Percentiles rank a stretch among this genome's conserved stretches.
Conservation (phyloP, 495 filamentous ascomycete species). For the Hypoxylon subgilvum region DNA sequence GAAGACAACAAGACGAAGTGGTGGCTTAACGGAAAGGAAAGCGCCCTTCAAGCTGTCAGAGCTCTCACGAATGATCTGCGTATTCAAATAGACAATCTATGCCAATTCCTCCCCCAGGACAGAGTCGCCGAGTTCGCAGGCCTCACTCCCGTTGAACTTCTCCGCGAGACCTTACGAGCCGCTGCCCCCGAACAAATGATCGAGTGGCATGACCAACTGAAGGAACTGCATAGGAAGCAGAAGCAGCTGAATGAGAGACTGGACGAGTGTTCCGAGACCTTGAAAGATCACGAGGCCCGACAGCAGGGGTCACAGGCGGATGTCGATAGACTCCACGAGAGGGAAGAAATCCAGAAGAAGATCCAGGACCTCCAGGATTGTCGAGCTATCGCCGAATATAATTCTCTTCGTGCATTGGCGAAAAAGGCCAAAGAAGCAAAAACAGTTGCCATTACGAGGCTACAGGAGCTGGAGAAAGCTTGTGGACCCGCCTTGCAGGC, state of each 20-base stretch:
- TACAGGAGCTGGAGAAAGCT: slow-evolving; percentile 63
- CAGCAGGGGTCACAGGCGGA: slow-evolving; percentile 81
- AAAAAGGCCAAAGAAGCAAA: slow-evolving; percentile 54
- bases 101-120: slow-evolving; percentile 97
- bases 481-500: slow-evolving; percentile 71
- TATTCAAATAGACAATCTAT: slow-evolving; percentile 97
- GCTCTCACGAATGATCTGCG: slow-evolving; percentile 69
- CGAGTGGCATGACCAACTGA: slow-evolving; percentile 76
- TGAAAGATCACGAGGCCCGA: slow-evolving; percentile 70
- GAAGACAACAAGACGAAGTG: slow-evolving; percentile 82
- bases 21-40: slow-evolving; percentile 68
- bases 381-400: slow-evolving; percentile 70
- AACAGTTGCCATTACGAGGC: slow-evolving; percentile 54
- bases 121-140: slow-evolving; percentile 93
- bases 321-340: slow-evolving; percentile 80
- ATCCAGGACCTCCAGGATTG: slow-evolving; percentile 70
- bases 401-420: slow-evolving; percentile 47
- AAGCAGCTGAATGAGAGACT: slow-evolving; percentile 67
- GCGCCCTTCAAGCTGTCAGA: slow-evolving; percentile 64
- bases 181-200: slow-evolving; percentile 82
- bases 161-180: slow-evolving; percentile 83
- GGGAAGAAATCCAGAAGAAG: slow-evolving; percentile 67
- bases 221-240: slow-evolving; percentile 70
- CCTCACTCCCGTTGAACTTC: slow-evolving; percentile 81
- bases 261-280: slow-evolving; percentile 62